These are phyloP conservation scores for Ceratocystis papillata DNA, from an alignment of 2,329 filamentous ascomycete species.

Conservation along the genomic window DNA sequence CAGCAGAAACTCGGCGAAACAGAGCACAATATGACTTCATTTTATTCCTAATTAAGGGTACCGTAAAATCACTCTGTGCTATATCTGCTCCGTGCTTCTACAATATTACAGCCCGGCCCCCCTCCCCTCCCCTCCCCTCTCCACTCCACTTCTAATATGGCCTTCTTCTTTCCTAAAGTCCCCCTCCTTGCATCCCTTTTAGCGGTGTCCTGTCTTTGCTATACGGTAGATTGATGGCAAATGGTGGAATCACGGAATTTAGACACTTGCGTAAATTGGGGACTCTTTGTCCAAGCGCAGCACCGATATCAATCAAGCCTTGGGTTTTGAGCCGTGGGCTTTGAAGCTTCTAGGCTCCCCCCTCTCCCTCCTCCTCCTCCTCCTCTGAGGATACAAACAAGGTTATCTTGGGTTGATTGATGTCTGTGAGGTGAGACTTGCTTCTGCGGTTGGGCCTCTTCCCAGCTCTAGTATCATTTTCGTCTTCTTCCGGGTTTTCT, in stretches of 20 bases:
- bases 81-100: conserved; percentile 8
- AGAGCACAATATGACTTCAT: conserved; percentile 5
- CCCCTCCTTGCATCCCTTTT: not conserved
- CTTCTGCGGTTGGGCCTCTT: not conserved
- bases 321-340: not conserved
- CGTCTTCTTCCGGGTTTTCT: not conserved
- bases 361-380: too few species aligned
- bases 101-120: not conserved
- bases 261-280: not conserved
- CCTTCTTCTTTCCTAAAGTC: not conserved
- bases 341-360: not conserved
- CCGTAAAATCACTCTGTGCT: conserved; percentile 1
- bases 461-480: not conserved
- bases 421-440: conserved; percentile 1
- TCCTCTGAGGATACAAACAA: not conserved
- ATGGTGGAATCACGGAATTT: not conserved
- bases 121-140: not conserved
- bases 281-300: not conserved
- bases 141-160: not conserved
- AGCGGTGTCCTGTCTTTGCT: not conserved
- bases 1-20: not conserved
- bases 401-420: not conserved
- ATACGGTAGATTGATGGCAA: not conserved
- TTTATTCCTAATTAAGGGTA: conserved; percentile 5
- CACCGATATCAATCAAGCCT: not conserved